A percentile compares a stretch with the other conserved stretches of the same genome.
Evolutionary conservation across 2,329 filamentous ascomycete species (phyloP).

Genomic region (Pyrenophora teres): DNA sequence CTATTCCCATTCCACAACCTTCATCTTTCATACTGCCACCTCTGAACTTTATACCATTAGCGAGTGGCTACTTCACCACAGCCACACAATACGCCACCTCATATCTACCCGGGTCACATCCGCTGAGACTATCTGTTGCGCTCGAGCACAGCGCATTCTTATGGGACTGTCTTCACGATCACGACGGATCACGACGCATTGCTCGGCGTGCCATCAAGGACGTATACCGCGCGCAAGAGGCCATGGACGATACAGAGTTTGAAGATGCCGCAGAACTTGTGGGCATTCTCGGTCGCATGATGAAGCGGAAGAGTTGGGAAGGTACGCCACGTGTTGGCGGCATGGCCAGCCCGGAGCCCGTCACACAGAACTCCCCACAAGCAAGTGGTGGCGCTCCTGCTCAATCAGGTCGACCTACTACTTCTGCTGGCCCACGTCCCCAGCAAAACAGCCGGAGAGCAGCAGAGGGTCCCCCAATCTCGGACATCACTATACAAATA

Average conservation of each 20-base stretch:
- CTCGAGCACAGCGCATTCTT: conserved; percentile 92
- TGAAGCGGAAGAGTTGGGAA: conserved; percentile 65
- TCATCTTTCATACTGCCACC: conserved; percentile 80
- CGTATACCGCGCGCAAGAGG: conserved; percentile 88
- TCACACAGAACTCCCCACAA: conserved; percentile 21
- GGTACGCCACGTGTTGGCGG: conserved; percentile 43
- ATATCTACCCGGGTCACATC: conserved; percentile 84
- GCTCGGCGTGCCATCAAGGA: conserved; percentile 85
- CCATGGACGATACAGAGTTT: conserved; percentile 95
- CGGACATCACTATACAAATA: conserved; percentile 24
- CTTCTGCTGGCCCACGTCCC: conserved; percentile 25
- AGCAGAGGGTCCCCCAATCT: conserved; percentile 34
- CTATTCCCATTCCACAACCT: conserved; percentile 49
- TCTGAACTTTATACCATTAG: conserved; percentile 80
- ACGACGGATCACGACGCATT: conserved; percentile 72
- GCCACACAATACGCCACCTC: conserved; percentile 75
- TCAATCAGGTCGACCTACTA: conserved; percentile 11
- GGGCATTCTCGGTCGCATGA: conserved; percentile 83
- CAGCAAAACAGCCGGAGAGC: conserved; percentile 31
- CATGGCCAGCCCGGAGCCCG: conserved; percentile 37
- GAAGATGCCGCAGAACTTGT: conserved; percentile 89
- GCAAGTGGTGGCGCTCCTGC: conserved; percentile 14
- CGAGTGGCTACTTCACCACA: conserved; percentile 78
- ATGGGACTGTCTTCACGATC: conserved; percentile 88
- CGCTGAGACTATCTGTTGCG: conserved; percentile 84